Percentiles rank a stretch among this genome's conserved stretches.
phyloP scores from a whole-genome alignment of 2,329 filamentous ascomycete genomes.

The Clarireedia monteithiana region DNA sequence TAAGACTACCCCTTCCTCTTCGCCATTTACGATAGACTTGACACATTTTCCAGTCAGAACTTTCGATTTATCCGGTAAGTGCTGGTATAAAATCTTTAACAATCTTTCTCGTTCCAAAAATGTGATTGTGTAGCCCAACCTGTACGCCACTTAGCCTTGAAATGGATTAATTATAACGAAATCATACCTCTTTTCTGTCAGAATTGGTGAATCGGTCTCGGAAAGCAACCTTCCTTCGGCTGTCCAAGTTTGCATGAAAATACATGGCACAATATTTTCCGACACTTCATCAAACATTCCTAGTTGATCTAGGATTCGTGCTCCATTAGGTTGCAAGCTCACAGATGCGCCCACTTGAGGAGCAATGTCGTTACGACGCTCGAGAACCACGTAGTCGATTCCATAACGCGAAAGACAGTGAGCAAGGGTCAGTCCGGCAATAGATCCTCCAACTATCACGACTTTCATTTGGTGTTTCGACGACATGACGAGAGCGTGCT shows the following conservation, averaged over 20 bases:
- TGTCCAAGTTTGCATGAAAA: slow-evolving; percentile 8
- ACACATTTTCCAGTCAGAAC: slow-evolving; percentile 18
- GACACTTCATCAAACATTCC: slow-evolving; percentile 28
- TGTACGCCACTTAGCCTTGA: slow-evolving; percentile 1
- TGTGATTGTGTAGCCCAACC: slow-evolving; percentile 16
- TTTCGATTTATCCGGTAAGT: slow-evolving; percentile 16
- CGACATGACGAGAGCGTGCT: background rate
- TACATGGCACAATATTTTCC: slow-evolving; percentile 9
- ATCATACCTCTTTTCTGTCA: slow-evolving; percentile 15
- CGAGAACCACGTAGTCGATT: slow-evolving; percentile 22
- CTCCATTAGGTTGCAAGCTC: slow-evolving; percentile 32
- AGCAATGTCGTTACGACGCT: slow-evolving; percentile 14
- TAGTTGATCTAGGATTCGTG: slow-evolving; percentile 43
- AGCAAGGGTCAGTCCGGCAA: slow-evolving; percentile 20
- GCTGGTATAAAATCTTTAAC: slow-evolving; percentile 17
- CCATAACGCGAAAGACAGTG: slow-evolving; percentile 15
- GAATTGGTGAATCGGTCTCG: slow-evolving; percentile 10
- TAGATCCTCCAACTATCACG: slow-evolving; percentile 19
- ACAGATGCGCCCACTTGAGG: slow-evolving; percentile 20
- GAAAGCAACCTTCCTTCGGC: slow-evolving; percentile 11
- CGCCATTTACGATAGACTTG: slow-evolving; percentile 9
- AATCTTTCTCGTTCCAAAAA: slow-evolving; percentile 16
- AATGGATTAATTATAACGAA: background rate
- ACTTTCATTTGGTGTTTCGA: slow-evolving; percentile 12
- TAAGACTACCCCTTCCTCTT: slow-evolving; percentile 3